A percentile compares a stretch with the other conserved stretches of the same genome.
phyloP scores from a whole-genome alignment of 768 basidiomycete genomes.

The Epithele typhae region DNA sequence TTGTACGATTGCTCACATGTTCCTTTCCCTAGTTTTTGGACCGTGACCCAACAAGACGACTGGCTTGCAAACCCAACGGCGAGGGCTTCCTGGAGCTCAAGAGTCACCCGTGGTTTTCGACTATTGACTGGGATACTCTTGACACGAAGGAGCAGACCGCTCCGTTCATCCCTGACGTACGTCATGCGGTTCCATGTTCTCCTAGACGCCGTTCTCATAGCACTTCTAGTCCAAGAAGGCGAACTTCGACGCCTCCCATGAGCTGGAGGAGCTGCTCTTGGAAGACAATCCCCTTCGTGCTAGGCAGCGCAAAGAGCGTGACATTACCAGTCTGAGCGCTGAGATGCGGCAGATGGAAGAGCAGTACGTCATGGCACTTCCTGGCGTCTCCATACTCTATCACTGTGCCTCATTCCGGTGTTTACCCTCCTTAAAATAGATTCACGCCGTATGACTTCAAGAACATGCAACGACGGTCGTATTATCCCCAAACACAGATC shows the following conservation, averaged over 20 bases:
- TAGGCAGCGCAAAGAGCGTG: conserved; percentile 86
- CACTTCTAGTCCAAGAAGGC: conserved; percentile 86
- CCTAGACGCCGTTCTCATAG: no score
- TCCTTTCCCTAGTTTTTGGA: conserved; percentile 65
- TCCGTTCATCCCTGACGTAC: conserved; percentile 87
- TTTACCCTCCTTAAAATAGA: no score
- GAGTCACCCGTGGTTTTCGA: conserved; percentile 79
- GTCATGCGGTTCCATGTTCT: conserved; percentile 26
- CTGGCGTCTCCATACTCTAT: conserved; percentile 1
- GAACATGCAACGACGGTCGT: conserved; percentile 86
- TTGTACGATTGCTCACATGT: conserved; percentile 7
- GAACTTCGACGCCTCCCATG: conserved; percentile 98
- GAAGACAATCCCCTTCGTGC: conserved; percentile 98
- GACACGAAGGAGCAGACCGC: conserved; percentile 71
- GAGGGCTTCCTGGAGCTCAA: conserved; percentile 80
- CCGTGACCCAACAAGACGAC: conserved; percentile 72
- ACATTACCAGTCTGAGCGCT: conserved; percentile 69
- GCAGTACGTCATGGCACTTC: conserved; percentile 55
- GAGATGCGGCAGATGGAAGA: conserved; percentile 99
- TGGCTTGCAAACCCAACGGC: conserved; percentile 77
- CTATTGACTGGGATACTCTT: conserved; percentile 87
- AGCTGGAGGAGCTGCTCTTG: conserved; percentile 90
- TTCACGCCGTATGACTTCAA: conserved; percentile 92
- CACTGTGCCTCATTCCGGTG: no score
- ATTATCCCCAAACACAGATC: conserved; percentile 79